Conservation (phyloP, 1,139 yeast genomes). For the Debaryomyces coudertii region DNA sequence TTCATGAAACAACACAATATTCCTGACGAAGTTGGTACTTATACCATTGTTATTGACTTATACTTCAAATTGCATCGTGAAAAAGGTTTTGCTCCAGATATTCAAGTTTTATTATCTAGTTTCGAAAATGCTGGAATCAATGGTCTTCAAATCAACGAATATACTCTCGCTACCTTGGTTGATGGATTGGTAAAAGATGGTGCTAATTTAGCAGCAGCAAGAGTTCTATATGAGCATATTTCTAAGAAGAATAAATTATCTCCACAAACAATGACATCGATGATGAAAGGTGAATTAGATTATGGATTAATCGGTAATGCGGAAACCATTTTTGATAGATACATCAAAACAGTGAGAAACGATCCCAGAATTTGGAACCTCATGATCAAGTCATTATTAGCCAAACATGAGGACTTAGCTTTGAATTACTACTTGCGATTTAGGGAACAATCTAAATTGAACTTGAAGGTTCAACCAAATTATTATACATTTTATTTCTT, state of each 20-base stretch:
- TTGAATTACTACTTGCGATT: constrained; percentile 39
- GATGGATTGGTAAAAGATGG: constrained; percentile 57
- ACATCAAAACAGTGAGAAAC: constrained; percentile 32
- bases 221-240: constrained; percentile 47
- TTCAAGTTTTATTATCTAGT: constrained; percentile 43
- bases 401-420: constrained; percentile 42
- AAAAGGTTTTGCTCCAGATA: constrained; percentile 49
- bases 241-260: constrained; percentile 37
- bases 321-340: constrained; percentile 48
- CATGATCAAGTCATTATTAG: constrained; percentile 54
- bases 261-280: constrained; percentile 53
- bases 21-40: constrained; percentile 65
- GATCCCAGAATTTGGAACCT: constrained; percentile 60
- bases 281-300: constrained; percentile 60
- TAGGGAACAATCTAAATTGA: constrained; percentile 25
- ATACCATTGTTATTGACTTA: constrained; percentile 62
- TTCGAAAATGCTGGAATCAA: constrained; percentile 44
- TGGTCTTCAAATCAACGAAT: constrained; percentile 42
- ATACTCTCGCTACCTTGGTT: constrained; percentile 57
- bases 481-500: constrained; percentile 60
- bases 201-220: constrained; percentile 54
- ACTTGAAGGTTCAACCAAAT: constrained; percentile 45
- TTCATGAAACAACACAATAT: constrained; percentile 46
- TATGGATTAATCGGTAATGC: constrained; percentile 55
- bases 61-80: constrained; percentile 52